Conservation (phyloP, 306 rosid genomes). For the Aeschynomene evenia region DNA sequence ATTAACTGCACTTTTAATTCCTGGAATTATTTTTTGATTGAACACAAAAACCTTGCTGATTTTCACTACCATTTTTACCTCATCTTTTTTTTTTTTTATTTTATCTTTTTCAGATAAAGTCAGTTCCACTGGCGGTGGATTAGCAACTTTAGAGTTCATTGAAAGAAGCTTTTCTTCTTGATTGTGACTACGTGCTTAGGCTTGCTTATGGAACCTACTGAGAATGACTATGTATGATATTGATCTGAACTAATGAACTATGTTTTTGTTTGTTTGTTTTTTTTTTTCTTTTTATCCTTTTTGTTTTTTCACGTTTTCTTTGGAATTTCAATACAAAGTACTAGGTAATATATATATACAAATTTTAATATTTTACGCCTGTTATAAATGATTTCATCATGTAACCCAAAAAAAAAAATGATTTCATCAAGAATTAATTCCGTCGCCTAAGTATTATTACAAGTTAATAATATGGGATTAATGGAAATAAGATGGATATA, state of each 20-base stretch:
- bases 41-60: background rate
- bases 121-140: slow-evolving; percentile 51
- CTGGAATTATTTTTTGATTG: background rate
- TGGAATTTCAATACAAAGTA: too few relatives aligned
- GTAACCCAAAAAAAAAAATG: too few relatives aligned
- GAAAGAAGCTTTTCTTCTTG: background rate
- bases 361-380: too few relatives aligned
- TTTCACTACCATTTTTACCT: background rate
- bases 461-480: too few relatives aligned
- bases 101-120: slow-evolving; percentile 47
- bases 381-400: too few relatives aligned
- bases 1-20: background rate
- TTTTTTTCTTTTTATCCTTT: background rate
- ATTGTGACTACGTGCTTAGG: background rate
- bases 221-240: background rate
- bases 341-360: too few relatives aligned
- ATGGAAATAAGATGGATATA: too few relatives aligned
- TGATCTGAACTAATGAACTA: background rate
- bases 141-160: slow-evolving; percentile 27
- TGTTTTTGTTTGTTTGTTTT: background rate
- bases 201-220: background rate
- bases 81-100: background rate
- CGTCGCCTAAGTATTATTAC: too few relatives aligned
- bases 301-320: too few relatives aligned
- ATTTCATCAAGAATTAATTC: too few relatives aligned